Evolutionary conservation across 2,329 filamentous ascomycete genomes (phyloP), one percentile per base, ranked within the genome.

Genomic region (Penicillium sp.): DNA sequence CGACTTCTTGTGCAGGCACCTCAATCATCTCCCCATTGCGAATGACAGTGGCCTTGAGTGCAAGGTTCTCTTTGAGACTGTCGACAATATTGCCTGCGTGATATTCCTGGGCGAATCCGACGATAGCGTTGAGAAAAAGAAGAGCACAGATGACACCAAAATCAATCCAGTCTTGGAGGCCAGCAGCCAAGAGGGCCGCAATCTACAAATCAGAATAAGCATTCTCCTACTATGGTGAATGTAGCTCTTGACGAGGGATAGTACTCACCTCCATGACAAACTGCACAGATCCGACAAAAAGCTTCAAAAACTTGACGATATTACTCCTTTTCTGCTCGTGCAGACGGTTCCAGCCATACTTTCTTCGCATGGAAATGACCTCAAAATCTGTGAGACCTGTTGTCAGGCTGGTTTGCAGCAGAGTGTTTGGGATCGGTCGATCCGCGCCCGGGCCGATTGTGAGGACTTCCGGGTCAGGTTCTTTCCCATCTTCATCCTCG

Each of bases 51-150:
- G 90, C 90, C 81, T 92, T 94, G 45, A 95, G 83, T 52, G 90
- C 90, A 36, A 95, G 83, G 49, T 88, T 93, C 79, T 94, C 92
- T 81, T 95, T 95, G 67, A 95, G 77, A 71, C 94, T 89, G 45
- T 93, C 89, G 75, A 95, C 90, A 59, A 95, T 94, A 51, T 88
- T 92, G 70, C 89, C 90, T 57, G 90, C 90, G 75, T 95, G 89
- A 75, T 82, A 95, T 76, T 95, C 90, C 73, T 95, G 90, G 54
- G 92, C 79, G 75, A 95, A 95, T 76, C 90, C 90, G 59, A 95
- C 90, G 59, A 76, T 78, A 39, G 90, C 90, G 77, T 95, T 95
- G 60, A 95, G 87, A 61, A 95, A 72, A 9, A 95, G 82, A 46
- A 95, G 81, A 68, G 78, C 90, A 73, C 87, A 90, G 63, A 95